Conservation (phyloP, 108 stramenopile genomes). For the Aurantiochytrium sp. region DNA sequence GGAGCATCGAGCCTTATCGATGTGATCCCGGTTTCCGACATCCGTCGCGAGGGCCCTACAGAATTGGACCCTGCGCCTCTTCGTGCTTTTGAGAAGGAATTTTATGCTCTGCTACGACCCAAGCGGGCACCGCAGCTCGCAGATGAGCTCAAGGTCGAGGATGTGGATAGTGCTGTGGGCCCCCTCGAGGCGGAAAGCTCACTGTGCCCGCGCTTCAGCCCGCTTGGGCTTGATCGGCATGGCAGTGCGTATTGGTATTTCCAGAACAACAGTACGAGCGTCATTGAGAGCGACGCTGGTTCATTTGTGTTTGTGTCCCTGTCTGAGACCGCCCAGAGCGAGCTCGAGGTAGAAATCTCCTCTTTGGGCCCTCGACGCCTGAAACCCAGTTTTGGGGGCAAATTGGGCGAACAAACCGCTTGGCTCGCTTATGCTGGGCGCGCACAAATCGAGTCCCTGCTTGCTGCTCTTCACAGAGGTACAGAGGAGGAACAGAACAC, state of each 20-base stretch:
- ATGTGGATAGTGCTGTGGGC: neutral
- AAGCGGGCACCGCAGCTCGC: neutral
- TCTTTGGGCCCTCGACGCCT: neutral
- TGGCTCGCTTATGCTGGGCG: neutral
- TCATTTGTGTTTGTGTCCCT: neutral
- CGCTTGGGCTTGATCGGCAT: neutral
- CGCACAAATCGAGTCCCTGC: neutral
- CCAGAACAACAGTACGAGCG: neutral
- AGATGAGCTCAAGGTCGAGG: neutral
- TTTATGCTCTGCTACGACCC: neutral
- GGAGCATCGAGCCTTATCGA: neutral
- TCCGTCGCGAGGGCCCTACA: neutral
- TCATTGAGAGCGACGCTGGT: too few relatives aligned
- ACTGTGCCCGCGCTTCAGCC: neutral
- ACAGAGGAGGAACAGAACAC: neutral
- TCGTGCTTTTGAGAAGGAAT: neutral
- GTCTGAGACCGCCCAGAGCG: neutral
- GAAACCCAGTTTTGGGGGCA: neutral
- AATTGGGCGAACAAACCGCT: neutral
- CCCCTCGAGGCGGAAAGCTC: neutral
- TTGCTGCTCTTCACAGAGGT: neutral
- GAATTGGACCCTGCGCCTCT: neutral
- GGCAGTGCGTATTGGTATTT: conserved; percentile 4
- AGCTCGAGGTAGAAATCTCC: neutral
- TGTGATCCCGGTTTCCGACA: neutral